Base-by-base conservation (phyloP, 2,329 filamentous ascomycete species). In the Penicillium sclerotigenum region DNA sequence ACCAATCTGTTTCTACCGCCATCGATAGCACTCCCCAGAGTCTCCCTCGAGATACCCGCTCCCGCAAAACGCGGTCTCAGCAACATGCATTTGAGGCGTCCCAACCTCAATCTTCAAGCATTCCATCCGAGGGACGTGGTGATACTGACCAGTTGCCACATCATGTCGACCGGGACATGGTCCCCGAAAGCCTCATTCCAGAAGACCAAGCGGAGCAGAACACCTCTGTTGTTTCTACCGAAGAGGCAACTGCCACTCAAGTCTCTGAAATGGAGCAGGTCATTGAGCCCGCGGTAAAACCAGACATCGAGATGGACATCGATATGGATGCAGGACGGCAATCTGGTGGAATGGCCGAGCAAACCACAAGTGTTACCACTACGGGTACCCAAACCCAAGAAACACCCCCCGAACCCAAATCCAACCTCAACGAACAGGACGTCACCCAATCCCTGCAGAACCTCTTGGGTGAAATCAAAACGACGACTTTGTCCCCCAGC, bases 381-480 rank as follows among this genome's bases (percentile, higher is more conserved):
- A 37, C 59, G n/a, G 48, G 54, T 46, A 49, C 60, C 36, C 64
- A 66, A 41, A 61, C 61, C 37, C 52, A 50, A 24, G 59, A 48
- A 13, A 46, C 48, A 14, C 7, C 38, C 34, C 36, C 54, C 6
- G 37, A 14, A 8, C 34, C 47, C 14, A 43, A 56, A 26, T 5
- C 47, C 18, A 43, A 57, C n/a, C 48, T 31, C 20, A 53, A 42
- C 28, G 55, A 62, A 20, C 70, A 58, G 76, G 73, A 61, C 9
- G 85, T 89, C 57, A 77, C 86, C 58, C 72, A 71, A 57, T 77
- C 80, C 36, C 78, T 88, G 41, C 79, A 75, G 59, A 76, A 75
- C 20, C 77, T 88, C 0, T 72, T 94, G 24, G 77, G 79, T 20
- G 80, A 85, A 60, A 77, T 91, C 56, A 82, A 80, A 52, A 76